phyloP scores from a whole-genome alignment of 768 basidiomycete genomes.

The Leucosporidium yakuticum region DNA sequence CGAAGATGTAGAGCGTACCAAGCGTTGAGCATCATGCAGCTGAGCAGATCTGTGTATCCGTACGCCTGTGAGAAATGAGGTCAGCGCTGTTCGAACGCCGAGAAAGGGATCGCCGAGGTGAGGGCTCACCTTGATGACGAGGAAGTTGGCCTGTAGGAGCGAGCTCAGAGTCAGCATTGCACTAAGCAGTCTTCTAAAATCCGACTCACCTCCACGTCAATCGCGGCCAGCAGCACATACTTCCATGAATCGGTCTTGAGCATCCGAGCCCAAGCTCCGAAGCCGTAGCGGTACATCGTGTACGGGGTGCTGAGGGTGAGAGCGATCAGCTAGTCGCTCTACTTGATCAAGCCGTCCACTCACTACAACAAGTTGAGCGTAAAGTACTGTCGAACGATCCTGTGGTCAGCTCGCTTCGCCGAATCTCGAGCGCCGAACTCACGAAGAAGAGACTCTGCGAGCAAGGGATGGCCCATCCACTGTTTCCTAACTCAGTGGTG shows the following conservation, averaged over 20 bases:
- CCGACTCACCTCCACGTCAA: conserved; percentile 23
- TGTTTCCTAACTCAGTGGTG: too few relatives aligned
- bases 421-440: too few relatives aligned
- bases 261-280: conserved; percentile 34
- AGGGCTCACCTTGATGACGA: conserved; percentile 32
- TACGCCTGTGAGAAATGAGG: conserved; percentile 6
- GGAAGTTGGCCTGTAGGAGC: conserved; percentile 22
- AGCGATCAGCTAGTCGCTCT: too few relatives aligned
- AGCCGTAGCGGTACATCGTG: conserved; percentile 38
- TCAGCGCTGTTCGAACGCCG: neutral
- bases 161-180: neutral
- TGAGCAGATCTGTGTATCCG: conserved; percentile 35
- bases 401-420: too few relatives aligned
- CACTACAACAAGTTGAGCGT: too few relatives aligned
- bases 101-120: neutral
- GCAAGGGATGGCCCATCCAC: too few relatives aligned
- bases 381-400: too few relatives aligned
- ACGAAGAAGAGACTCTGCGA: too few relatives aligned
- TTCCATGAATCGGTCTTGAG: conserved; percentile 38
- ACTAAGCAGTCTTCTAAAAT: neutral
- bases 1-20: conserved; percentile 32
- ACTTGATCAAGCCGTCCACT: too few relatives aligned
- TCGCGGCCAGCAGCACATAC: conserved; percentile 33
- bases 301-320: conserved; percentile 19
- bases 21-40: conserved; percentile 35